A percentile compares a stretch with the other conserved stretches of the same genome.
These are phyloP conservation scores for Primulina huaijiensis DNA, from an alignment of 257 asterid species.

Conservation along the genomic window DNA sequence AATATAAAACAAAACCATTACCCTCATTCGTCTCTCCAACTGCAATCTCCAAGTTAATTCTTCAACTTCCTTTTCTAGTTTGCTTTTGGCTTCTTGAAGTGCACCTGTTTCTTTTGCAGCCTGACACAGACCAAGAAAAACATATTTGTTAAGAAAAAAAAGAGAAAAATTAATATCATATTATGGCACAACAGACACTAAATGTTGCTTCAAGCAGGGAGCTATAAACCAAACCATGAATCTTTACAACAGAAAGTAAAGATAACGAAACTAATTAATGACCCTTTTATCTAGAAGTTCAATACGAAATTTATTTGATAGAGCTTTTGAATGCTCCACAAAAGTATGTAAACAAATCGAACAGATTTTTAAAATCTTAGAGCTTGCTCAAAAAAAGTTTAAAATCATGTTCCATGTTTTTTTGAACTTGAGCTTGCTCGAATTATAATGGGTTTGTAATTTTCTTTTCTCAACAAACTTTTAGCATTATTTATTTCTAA, in stretches of 20 bases:
- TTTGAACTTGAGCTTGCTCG: no score
- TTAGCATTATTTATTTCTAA: no score
- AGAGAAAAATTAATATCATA: background rate
- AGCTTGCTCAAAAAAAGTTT: no score
- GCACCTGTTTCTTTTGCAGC: constrained; percentile 92
- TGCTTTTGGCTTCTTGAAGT: constrained; percentile 75
- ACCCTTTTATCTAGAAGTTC: background rate
- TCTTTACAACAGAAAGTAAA: background rate
- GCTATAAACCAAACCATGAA: constrained; percentile 2
- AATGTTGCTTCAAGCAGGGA: constrained; percentile 6
- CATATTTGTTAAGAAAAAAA: background rate
- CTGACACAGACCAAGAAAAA: constrained; percentile 35
- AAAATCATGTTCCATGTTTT: no score
- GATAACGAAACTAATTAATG: background rate
- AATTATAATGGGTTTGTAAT: no score
- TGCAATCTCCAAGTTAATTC: constrained; percentile 63
- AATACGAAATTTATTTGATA: background rate
- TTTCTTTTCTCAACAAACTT: no score
- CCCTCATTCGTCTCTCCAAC: constrained; percentile 73
- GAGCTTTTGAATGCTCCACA: no score
- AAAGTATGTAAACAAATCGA: no score
- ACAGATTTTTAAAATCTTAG: background rate
- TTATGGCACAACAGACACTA: background rate
- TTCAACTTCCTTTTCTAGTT: constrained; percentile 71
- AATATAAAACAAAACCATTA: constrained; percentile 22